phyloP scores from a whole-genome alignment of 1,284 basidiomycete species.

The Clitocybe nebularis region DNA sequence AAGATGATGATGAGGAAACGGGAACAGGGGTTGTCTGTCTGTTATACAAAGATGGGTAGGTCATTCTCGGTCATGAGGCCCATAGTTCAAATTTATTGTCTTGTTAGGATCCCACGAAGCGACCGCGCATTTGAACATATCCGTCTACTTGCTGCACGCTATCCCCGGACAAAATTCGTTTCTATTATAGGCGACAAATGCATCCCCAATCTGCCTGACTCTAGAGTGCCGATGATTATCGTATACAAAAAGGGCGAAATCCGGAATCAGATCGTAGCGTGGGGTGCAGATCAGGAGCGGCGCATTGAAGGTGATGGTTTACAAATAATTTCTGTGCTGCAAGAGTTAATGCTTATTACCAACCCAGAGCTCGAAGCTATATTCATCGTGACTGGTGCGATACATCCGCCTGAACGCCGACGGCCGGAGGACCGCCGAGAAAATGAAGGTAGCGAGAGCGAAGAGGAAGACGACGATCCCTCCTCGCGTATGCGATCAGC shows the following conservation, averaged over 20 bases:
- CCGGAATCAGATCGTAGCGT: constrained; percentile 79
- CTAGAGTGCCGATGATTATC: constrained; percentile 88
- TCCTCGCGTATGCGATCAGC: constrained; percentile 52
- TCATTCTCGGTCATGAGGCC: constrained; percentile 3
- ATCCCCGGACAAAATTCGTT: constrained; percentile 93
- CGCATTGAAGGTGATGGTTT: constrained; percentile 73
- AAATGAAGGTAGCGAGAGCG: constrained; percentile 35
- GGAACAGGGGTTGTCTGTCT: constrained; percentile 89
- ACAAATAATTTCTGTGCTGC: not conserved
- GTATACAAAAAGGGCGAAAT: constrained; percentile 92
- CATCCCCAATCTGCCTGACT: constrained; percentile 93
- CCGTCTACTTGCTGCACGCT: constrained; percentile 69
- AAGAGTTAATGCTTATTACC: constrained; percentile 9
- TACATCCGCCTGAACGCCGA: constrained; percentile 47
- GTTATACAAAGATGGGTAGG: constrained; percentile 84
- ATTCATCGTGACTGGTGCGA: constrained; percentile 55
- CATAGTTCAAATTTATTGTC: not conserved
- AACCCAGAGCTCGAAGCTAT: constrained; percentile 70
- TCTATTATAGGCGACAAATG: constrained; percentile 95
- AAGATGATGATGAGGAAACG: constrained; percentile 57
- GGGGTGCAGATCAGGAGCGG: constrained; percentile 76
- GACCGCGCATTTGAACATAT: constrained; percentile 76
- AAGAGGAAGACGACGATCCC: constrained; percentile 41
- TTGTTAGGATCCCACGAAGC: constrained; percentile 71
- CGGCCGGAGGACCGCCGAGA: constrained; percentile 25